phyloP scores from a whole-genome alignment of 768 basidiomycete genomes.

The Lyophyllum shimeji region DNA sequence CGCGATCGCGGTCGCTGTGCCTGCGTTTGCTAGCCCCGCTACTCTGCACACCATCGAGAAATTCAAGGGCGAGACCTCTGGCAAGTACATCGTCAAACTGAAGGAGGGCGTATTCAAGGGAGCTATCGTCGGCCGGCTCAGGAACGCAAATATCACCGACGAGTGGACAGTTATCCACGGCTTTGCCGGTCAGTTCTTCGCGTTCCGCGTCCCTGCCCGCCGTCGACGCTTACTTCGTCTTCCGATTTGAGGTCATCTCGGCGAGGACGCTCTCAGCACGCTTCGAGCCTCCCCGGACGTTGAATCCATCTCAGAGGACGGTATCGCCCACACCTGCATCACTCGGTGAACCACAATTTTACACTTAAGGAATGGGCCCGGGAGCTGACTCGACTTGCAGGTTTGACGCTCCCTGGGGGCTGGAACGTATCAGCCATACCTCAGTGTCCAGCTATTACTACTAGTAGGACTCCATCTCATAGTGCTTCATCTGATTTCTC shows the following conservation, averaged over 20 bases:
- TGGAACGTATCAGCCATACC: constrained; percentile 23
- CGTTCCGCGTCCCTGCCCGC: not conserved
- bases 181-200: constrained; percentile 24
- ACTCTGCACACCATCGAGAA: constrained; percentile 6
- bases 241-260: constrained; percentile 9
- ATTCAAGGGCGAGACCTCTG: not conserved
- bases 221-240: not conserved
- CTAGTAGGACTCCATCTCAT: too few relatives aligned
- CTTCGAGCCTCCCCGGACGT: constrained; percentile 25
- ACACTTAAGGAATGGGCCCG: too few relatives aligned
- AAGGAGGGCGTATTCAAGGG: constrained; percentile 27
- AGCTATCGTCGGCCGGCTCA: constrained; percentile 11
- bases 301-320: constrained; percentile 18
- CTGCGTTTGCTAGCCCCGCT: not conserved
- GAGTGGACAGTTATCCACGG: constrained; percentile 30
- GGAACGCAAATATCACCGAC: constrained; percentile 8
- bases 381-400: constrained; percentile 9
- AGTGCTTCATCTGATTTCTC: not conserved
- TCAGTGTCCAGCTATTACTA: constrained; percentile 12
- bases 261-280: constrained; percentile 17
- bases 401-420: constrained; percentile 32
- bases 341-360: constrained; percentile 17
- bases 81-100: constrained; percentile 29
- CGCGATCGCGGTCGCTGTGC: constrained; percentile 1
- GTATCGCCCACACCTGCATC: constrained; percentile 22